Evolutionary conservation across 2,329 filamentous ascomycete species (phyloP).

Genomic region (Arthroderma sp.): DNA sequence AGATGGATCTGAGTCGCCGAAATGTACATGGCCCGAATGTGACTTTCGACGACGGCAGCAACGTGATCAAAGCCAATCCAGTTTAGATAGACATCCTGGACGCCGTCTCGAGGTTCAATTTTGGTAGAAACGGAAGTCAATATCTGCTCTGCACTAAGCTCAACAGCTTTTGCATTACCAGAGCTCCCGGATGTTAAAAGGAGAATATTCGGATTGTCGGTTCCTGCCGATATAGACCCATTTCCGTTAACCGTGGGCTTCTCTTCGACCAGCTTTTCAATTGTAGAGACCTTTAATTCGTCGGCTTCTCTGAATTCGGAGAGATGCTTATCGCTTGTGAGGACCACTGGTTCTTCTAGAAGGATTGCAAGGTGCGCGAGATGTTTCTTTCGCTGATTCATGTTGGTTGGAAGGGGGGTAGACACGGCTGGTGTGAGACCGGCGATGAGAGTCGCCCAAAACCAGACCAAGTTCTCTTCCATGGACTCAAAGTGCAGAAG

Average conservation of each 20-base stretch:
- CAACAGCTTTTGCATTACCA: constrained; percentile 40
- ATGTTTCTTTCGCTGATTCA: constrained; percentile 17
- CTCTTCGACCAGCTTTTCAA: not conserved
- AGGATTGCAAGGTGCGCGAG: constrained; percentile 17
- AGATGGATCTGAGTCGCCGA: constrained; percentile 12
- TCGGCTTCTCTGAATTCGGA: constrained; percentile 9
- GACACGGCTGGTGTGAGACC: constrained; percentile 28
- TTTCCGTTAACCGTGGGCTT: not conserved
- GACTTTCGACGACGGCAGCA: constrained; percentile 38
- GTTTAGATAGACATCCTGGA: constrained; percentile 28
- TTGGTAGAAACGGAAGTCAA: constrained; percentile 32
- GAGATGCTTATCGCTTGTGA: constrained; percentile 12
- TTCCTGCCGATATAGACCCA: not conserved
- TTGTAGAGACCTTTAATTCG: not conserved
- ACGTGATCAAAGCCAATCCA: constrained; percentile 45
- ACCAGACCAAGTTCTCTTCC: constrained; percentile 27
- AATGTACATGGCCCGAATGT: constrained; percentile 30
- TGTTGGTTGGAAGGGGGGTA: constrained; percentile 19
- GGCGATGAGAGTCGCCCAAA: constrained; percentile 28
- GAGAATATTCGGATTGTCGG: constrained; percentile 18
- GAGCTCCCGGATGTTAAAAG: constrained; percentile 44
- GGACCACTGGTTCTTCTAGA: constrained; percentile 15
- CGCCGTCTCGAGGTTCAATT: constrained; percentile 15
- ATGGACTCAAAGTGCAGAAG: constrained; percentile 24
- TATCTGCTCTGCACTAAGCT: constrained; percentile 32